These are phyloP conservation scores for Trifolium dubium DNA, from an alignment of 306 rosid species.

Conservation along the genomic window DNA sequence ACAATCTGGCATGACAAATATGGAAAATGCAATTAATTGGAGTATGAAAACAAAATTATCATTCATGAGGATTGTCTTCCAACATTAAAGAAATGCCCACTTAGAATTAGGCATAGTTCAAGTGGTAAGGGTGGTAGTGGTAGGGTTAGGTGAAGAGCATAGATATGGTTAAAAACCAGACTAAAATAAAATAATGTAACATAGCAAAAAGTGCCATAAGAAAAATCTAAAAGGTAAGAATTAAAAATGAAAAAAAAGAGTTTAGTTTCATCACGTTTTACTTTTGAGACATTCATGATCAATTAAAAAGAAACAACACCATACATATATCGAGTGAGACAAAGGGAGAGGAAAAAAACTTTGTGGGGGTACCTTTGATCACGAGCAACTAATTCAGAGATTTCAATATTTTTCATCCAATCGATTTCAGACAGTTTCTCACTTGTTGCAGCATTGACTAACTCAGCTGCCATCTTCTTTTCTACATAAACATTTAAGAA, in stretches of 20 bases:
- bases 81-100: constrained; percentile 1
- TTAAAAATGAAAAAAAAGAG: background rate
- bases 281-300: constrained; percentile 12
- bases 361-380: constrained; percentile 64
- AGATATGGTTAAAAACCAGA: constrained; percentile 14
- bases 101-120: constrained; percentile 10
- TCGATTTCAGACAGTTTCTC: constrained; percentile 78
- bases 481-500: constrained; percentile 19
- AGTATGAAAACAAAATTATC: background rate
- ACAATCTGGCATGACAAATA: constrained; percentile 7
- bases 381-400: constrained; percentile 79
- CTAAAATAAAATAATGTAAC: background rate
- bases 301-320: constrained; percentile 31
- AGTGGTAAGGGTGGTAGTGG: constrained; percentile 1
- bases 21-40: constrained; percentile 21
- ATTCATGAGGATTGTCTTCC: constrained; percentile 7
- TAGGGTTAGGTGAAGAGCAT: background rate
- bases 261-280: constrained; percentile 5
- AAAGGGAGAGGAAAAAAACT: constrained; percentile 2
- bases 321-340: background rate
- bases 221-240: background rate
- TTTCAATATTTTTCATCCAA: constrained; percentile 81
- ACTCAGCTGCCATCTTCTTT: constrained; percentile 74
- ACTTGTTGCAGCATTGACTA: constrained; percentile 80
- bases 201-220: background rate